Evolutionary conservation across 2,329 filamentous ascomycete genomes (phyloP).

Genomic region (Colletotrichum noveboracense): DNA sequence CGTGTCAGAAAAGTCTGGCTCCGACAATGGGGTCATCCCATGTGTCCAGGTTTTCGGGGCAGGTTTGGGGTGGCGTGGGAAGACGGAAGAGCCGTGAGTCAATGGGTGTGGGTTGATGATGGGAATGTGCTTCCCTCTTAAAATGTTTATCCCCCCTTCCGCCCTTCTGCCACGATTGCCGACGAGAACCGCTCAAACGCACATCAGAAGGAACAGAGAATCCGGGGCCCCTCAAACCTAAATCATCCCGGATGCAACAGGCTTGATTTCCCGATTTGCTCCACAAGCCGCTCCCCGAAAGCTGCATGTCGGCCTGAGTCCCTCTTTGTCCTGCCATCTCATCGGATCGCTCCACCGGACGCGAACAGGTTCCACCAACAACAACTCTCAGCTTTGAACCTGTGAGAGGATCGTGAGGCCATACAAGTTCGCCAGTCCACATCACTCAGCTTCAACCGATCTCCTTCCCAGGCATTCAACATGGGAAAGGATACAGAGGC

Average conservation of each 20-base stretch:
- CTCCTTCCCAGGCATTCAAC: background rate
- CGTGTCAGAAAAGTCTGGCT: slow-evolving; percentile 3
- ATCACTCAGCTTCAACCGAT: background rate
- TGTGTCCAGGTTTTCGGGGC: background rate
- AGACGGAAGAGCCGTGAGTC: slow-evolving; percentile 7
- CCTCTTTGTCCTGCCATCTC: background rate
- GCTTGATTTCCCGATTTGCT: background rate
- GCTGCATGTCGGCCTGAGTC: background rate
- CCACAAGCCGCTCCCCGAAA: background rate
- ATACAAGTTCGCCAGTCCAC: background rate
- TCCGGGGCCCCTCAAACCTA: slow-evolving; percentile 22
- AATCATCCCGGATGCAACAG: background rate
- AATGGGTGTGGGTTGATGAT: background rate
- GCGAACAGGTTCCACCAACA: slow-evolving; percentile 3
- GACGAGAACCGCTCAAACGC: background rate
- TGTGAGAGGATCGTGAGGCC: background rate
- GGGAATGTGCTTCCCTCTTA: background rate
- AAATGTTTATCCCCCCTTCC: background rate
- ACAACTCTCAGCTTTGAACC: background rate
- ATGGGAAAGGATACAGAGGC: slow-evolving; percentile 15
- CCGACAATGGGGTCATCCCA: background rate
- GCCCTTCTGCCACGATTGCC: background rate
- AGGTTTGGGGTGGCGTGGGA: slow-evolving; percentile 3
- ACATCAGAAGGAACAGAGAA: background rate
- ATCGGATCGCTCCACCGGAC: background rate